phyloP scores from a whole-genome alignment of 352 stramenopile genomes.

The Phytophthora hibernalis region DNA sequence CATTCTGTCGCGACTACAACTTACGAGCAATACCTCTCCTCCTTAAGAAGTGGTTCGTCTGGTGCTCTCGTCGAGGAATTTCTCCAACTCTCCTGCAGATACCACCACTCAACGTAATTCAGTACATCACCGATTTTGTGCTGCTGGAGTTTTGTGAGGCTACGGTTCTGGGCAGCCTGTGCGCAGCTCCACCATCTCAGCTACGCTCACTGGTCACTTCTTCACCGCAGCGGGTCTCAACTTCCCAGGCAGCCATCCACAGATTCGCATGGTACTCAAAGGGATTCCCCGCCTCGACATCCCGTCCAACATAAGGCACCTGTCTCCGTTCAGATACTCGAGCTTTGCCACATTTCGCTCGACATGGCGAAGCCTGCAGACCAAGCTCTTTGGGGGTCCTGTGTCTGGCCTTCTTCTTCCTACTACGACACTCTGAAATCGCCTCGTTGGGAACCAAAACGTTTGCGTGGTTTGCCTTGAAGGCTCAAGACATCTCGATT shows the following conservation, averaged over 20 bases:
- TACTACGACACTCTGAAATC: slow-evolving; percentile 10
- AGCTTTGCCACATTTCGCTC: not conserved
- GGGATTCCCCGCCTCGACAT: slow-evolving; percentile 9
- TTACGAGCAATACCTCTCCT: slow-evolving; percentile 5
- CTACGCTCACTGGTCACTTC: slow-evolving; percentile 4
- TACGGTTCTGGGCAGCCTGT: slow-evolving; percentile 1
- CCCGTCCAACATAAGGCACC: slow-evolving; percentile 7
- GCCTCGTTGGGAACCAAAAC: not conserved
- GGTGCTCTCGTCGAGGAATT: not conserved
- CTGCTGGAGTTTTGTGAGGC: not conserved
- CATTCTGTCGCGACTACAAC: slow-evolving; percentile 12
- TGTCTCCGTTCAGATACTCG: slow-evolving; percentile 2
- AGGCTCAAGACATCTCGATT: not conserved
- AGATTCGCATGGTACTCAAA: slow-evolving; percentile 19
- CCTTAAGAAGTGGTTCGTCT: slow-evolving; percentile 6
- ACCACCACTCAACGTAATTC: not conserved
- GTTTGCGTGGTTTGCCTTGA: slow-evolving; percentile 11
- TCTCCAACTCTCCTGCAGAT: not conserved
- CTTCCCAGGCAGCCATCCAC: slow-evolving; percentile 7
- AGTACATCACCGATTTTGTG: slow-evolving; percentile 7
- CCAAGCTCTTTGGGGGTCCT: slow-evolving; percentile 15
- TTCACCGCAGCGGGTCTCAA: not conserved
- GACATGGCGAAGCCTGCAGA: slow-evolving; percentile 1
- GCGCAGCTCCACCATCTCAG: not conserved
- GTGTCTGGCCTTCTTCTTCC: slow-evolving; percentile 23